These are phyloP conservation scores for Rhizopogon rudus DNA, from an alignment of 768 basidiomycete species.

Conservation along the genomic window DNA sequence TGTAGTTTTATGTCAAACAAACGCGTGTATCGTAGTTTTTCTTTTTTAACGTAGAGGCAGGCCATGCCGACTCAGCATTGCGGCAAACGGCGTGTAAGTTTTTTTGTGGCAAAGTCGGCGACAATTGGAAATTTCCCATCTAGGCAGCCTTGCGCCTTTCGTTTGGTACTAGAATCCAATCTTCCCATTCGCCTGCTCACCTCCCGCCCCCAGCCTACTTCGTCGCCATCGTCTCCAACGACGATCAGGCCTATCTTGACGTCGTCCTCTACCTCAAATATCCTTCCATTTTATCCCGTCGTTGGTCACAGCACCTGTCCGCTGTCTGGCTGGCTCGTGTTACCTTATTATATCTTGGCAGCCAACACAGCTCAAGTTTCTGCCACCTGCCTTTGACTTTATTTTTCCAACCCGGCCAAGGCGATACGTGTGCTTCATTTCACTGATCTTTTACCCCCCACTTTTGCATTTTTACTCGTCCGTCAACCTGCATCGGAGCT, in stretches of 20 bases:
- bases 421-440: constrained; percentile 1
- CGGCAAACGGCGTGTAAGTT: constrained; percentile 30
- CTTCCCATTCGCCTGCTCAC: constrained; percentile 10
- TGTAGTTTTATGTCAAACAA: too few relatives aligned
- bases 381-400: constrained; percentile 4
- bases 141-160: constrained; percentile 30
- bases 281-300: background rate
- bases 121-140: constrained; percentile 30
- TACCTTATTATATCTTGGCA: constrained; percentile 12
- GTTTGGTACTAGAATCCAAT: constrained; percentile 21
- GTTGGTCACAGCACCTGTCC: background rate
- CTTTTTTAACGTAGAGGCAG: background rate
- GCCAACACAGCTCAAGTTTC: constrained; percentile 9
- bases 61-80: background rate
- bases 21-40: background rate
- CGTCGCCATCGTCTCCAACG: background rate
- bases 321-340: constrained; percentile 2
- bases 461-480: background rate
- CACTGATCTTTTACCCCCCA: background rate
- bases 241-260: constrained; percentile 3
- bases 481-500: background rate
- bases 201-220: background rate
- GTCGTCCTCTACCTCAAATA: constrained; percentile 6
- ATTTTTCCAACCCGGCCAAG: constrained; percentile 4
- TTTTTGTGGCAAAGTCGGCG: constrained; percentile 13